Base-by-base conservation (phyloP, 78 protist species). In the Dictyostelium firmibasis region DNA sequence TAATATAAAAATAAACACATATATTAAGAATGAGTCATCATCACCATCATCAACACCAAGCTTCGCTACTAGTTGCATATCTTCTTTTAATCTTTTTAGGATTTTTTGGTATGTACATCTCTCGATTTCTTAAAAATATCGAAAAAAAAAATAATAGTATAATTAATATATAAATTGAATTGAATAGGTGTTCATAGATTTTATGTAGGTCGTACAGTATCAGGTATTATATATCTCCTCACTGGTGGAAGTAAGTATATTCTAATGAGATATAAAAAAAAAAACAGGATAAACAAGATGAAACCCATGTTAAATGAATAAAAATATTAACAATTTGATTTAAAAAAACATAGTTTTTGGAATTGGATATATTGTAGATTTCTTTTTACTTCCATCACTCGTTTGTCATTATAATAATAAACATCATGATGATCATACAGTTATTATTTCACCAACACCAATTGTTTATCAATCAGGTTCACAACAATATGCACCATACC, bases 381-480 rank as follows among this genome's bases (percentile, higher is more conserved):
- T 88, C 62, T 53, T 88, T 23, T 64, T 60, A 8, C 44, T 79
- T 20, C 67, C 81, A 57, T 8, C 33, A 7, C 41, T 88, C 60
- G 93, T 88, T 27, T 53, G 77, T 36, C 84, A 76, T 6, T 86
- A 50, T 76, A 86, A 86, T 67, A 77, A 86, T 33, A 69, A 86
- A 11, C 70, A 86, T 35, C 64, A 72, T 57, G 43, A 81, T 47
- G 74, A 86, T 25, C 29, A 53, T 38, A 86, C 92, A 6, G 75
- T 86, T 5, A 76, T 86, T 38, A 85, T 86, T 53, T 76, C 92
- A 27, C 92, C 92, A 74, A 60, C 92, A 6, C 92, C 92, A 74
- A 64, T 86, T n/a, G 64, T 86, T 27, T 86, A 86, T 57, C 92
- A 86, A 74, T 44, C 77, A 31, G 84, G 64, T 23, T 70, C 85